phyloP scores from a whole-genome alignment of 148 eudicot genomes.

The Rhododendron vialii region DNA sequence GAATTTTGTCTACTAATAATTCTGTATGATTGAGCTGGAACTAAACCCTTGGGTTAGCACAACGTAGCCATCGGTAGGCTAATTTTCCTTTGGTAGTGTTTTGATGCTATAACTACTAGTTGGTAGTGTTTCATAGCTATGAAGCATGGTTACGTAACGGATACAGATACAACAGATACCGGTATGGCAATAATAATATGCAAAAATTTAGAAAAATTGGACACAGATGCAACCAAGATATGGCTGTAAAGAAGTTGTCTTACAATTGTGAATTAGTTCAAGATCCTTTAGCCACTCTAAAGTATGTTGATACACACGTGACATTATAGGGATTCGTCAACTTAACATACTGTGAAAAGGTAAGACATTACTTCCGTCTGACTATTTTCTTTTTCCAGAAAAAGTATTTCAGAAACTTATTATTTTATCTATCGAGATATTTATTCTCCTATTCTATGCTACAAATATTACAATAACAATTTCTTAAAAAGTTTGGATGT shows the following conservation, averaged over 20 bases:
- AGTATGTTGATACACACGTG: background rate
- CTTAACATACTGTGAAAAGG: background rate
- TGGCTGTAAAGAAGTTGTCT: background rate
- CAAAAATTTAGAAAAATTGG: background rate
- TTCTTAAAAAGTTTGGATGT: background rate
- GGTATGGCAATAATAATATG: background rate
- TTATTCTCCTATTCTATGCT: background rate
- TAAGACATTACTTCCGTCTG: background rate
- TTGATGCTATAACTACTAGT: background rate
- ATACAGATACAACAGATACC: background rate
- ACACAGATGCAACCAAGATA: background rate
- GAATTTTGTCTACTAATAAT: background rate
- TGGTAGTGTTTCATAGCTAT: background rate
- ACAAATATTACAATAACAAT: background rate
- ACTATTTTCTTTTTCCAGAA: background rate
- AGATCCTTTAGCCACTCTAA: background rate
- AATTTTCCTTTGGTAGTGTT: background rate
- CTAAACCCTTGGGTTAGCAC: background rate
- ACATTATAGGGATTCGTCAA: background rate
- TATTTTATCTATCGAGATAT: background rate
- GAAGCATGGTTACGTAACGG: background rate
- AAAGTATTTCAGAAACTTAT: background rate
- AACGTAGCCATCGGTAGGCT: background rate
- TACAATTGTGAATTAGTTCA: background rate
- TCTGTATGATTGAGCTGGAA: background rate